These are phyloP conservation scores for Lichtheimia ornata DNA, from an alignment of 371 early-diverging fungal species.

Conservation along the genomic window DNA sequence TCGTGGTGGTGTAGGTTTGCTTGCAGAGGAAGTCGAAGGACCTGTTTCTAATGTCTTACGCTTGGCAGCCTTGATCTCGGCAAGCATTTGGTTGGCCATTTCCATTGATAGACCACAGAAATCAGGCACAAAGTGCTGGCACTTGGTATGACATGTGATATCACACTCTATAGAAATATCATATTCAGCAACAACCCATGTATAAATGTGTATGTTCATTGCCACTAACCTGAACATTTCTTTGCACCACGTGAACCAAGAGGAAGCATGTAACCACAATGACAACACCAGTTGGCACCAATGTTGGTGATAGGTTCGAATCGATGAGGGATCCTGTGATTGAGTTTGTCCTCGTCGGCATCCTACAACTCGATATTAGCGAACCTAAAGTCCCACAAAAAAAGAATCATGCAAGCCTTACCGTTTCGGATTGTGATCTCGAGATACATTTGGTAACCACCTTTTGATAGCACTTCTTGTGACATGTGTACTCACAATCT, in stretches of 20 bases:
- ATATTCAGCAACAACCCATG: no score
- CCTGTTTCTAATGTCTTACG: constrained; percentile 35
- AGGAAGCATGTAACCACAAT: constrained; percentile 96
- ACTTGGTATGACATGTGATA: constrained; percentile 85
- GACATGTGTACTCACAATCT: constrained; percentile 95
- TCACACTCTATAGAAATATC: constrained; percentile 69
- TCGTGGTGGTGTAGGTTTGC: constrained; percentile 6
- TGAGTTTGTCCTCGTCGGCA: constrained; percentile 69
- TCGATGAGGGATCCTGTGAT: constrained; percentile 95
- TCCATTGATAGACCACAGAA: constrained; percentile 92
- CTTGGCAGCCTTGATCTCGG: constrained; percentile 73
- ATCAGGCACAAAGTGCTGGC: constrained; percentile 87
- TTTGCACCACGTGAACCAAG: constrained; percentile 76
- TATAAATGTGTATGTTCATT: neutral
- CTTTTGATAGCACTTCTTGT: constrained; percentile 84
- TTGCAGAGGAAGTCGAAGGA: constrained; percentile 12
- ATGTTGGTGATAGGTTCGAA: constrained; percentile 80
- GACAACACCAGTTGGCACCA: constrained; percentile 94
- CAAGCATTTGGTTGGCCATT: constrained; percentile 82
- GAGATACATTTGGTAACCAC: constrained; percentile 94
- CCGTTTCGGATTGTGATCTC: constrained; percentile 57
- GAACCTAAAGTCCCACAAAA: neutral
- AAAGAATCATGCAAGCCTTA: constrained; percentile 6
- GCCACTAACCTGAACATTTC: constrained; percentile 52
- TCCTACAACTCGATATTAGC: constrained; percentile 30